phyloP scores from a whole-genome alignment of 2,329 filamentous ascomycete genomes.

The Didymella pinodella region DNA sequence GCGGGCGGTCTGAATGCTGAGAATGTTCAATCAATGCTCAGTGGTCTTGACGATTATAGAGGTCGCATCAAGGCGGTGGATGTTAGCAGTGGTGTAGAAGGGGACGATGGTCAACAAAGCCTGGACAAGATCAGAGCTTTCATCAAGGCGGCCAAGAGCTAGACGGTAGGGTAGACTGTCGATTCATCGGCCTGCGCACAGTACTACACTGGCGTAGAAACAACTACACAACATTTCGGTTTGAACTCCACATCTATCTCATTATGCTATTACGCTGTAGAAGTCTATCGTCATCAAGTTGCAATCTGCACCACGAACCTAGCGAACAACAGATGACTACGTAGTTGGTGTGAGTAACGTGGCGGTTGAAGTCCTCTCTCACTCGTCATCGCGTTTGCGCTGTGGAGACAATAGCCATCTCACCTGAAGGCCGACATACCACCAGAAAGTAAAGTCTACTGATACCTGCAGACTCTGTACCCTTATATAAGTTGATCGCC shows the following conservation, averaged over 20 bases:
- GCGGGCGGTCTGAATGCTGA: conserved; percentile 84
- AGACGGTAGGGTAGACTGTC: conserved; percentile 15
- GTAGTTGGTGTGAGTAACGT: too few species aligned
- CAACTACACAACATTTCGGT: not conserved
- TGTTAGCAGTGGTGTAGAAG: conserved; percentile 91
- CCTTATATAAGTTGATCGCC: not conserved
- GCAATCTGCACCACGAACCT: not conserved
- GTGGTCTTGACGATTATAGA: conserved; percentile 66
- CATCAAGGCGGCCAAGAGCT: conserved; percentile 70
- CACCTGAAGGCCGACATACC: conserved; percentile 14
- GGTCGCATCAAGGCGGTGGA: conserved; percentile 81
- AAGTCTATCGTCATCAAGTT: not conserved
- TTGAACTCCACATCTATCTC: not conserved
- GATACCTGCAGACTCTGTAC: not conserved
- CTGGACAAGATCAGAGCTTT: conserved; percentile 82
- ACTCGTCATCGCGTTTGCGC: conserved; percentile 14
- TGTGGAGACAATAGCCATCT: conserved; percentile 12
- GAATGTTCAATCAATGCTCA: conserved; percentile 75
- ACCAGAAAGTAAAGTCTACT: conserved; percentile 24
- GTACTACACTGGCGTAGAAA: not conserved
- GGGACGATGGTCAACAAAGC: conserved; percentile 74
- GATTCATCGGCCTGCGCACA: conserved; percentile 2
- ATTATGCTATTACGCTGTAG: not conserved
- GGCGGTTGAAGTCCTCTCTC: conserved; percentile 18
- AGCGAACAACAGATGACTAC: too few species aligned